Evolutionary conservation across 2,329 filamentous ascomycete genomes (phyloP).

Genomic region (Endocalyx cinctus): DNA sequence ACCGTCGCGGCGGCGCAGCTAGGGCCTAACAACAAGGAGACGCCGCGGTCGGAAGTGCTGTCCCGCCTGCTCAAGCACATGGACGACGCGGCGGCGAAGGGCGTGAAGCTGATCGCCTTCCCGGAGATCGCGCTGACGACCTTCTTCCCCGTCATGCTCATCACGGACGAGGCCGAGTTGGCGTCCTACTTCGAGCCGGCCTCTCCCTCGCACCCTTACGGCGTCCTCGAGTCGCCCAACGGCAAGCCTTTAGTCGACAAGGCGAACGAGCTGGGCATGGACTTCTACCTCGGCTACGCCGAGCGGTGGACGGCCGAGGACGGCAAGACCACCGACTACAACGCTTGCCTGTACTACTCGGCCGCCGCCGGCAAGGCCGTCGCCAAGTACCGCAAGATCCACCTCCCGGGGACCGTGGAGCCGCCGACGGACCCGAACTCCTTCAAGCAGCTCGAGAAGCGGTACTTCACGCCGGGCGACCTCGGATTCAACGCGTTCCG

Average conservation of each 20-base stretch:
- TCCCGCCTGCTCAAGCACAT: slow-evolving; percentile 45
- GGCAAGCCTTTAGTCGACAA: slow-evolving; percentile 44
- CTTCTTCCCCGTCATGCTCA: slow-evolving; percentile 50
- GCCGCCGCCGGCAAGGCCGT: slow-evolving; percentile 36
- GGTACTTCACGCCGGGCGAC: slow-evolving; percentile 49
- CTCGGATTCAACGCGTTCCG: slow-evolving; percentile 51
- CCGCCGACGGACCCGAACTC: slow-evolving; percentile 43
- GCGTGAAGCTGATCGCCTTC: slow-evolving; percentile 46
- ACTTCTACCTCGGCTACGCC: slow-evolving; percentile 49
- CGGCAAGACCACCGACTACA: slow-evolving; percentile 40
- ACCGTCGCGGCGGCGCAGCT: slow-evolving; percentile 52
- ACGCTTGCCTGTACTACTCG: slow-evolving; percentile 48
- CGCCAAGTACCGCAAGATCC: slow-evolving; percentile 51
- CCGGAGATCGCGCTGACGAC: slow-evolving; percentile 52
- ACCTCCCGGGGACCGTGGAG: slow-evolving; percentile 49
- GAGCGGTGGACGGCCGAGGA: slow-evolving; percentile 36
- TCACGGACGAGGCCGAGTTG: slow-evolving; percentile 38
- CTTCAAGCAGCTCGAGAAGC: slow-evolving; percentile 51
- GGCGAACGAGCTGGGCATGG: slow-evolving; percentile 41
- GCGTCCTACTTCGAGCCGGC: slow-evolving; percentile 47
- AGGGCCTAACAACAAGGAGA: slow-evolving; percentile 39
- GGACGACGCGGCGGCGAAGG: slow-evolving; percentile 36
- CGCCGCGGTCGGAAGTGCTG: slow-evolving; percentile 38
- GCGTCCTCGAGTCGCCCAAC: slow-evolving; percentile 35
- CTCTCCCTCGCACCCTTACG: slow-evolving; percentile 29